Percentiles rank a stretch among this genome's conserved stretches.
Evolutionary conservation across 768 basidiomycete genomes (phyloP).

Genomic region (Phylloporus arenicola): DNA sequence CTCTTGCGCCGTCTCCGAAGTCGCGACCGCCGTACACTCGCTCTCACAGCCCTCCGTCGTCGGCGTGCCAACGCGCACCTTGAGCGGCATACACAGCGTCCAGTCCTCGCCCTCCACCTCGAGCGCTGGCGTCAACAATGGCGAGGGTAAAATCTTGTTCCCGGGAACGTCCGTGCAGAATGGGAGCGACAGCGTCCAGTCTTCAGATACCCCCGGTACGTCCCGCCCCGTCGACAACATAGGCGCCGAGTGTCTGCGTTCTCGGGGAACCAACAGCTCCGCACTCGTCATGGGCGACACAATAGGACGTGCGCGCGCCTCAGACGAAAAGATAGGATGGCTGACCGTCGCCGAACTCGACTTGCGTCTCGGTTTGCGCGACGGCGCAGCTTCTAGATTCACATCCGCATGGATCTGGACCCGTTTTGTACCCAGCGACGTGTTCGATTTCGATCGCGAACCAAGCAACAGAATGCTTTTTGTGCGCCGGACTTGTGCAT

Average conservation of each 20-base stretch:
- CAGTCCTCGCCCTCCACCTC: slow-evolving; percentile 21
- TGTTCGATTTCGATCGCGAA: slow-evolving; percentile 21
- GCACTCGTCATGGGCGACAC: slow-evolving; percentile 6
- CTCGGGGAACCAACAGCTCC: slow-evolving; percentile 20
- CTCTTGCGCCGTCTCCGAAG: background rate
- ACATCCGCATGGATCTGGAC: slow-evolving; percentile 28
- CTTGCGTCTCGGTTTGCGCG: slow-evolving; percentile 21
- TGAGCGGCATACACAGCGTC: slow-evolving; percentile 32
- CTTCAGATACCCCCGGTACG: background rate
- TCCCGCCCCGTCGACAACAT: slow-evolving; percentile 13
- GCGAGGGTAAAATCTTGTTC: slow-evolving; percentile 10
- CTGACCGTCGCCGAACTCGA: slow-evolving; percentile 20
- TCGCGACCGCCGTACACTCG: slow-evolving; percentile 1
- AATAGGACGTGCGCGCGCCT: background rate
- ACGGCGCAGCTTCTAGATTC: slow-evolving; percentile 5
- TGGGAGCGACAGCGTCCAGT: slow-evolving; percentile 30
- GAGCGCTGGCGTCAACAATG: background rate
- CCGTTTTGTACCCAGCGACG: slow-evolving; percentile 21
- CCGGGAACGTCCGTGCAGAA: slow-evolving; percentile 27
- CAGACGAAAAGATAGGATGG: slow-evolving; percentile 1
- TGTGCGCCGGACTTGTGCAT: slow-evolving; percentile 22
- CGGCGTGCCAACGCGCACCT: slow-evolving; percentile 2
- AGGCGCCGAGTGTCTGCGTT: slow-evolving; percentile 30
- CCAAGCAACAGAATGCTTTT: slow-evolving; percentile 31
- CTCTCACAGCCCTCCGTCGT: background rate